These are phyloP conservation scores for Corchorus capsularis DNA, from an alignment of 345 rosid genomes.

Conservation along the genomic window DNA sequence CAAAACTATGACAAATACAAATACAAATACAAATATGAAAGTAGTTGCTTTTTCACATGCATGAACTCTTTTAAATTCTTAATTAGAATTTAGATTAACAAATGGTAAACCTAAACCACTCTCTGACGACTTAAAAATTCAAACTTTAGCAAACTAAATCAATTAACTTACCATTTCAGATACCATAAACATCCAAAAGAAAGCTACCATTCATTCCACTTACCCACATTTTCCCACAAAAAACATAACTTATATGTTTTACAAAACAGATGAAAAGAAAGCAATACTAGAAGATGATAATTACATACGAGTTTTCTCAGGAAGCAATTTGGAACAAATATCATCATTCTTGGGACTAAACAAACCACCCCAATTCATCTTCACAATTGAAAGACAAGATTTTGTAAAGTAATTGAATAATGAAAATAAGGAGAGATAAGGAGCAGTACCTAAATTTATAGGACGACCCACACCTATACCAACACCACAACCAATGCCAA, in stretches of 20 bases:
- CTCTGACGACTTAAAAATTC: not conserved
- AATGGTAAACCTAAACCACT: not conserved
- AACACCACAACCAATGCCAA: conserved; percentile 93
- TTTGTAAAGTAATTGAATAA: not conserved
- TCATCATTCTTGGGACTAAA: conserved; percentile 35
- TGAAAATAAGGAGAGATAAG: not conserved
- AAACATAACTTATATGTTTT: not conserved
- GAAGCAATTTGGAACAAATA: conserved; percentile 22
- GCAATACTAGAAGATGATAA: not conserved
- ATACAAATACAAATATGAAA: not conserved
- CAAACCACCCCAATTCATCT: conserved; percentile 39
- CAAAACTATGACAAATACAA: not conserved
- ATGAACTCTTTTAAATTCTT: not conserved
- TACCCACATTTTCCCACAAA: not conserved
- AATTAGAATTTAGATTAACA: not conserved
- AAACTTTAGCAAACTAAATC: conserved; percentile 6
- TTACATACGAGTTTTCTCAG: conserved; percentile 32
- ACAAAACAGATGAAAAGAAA: conserved; percentile 10
- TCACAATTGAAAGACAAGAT: conserved; percentile 5
- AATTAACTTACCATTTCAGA: not conserved
- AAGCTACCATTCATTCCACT: not conserved
- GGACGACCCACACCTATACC: conserved; percentile 91
- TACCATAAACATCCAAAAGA: not conserved
- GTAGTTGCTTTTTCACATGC: not conserved
- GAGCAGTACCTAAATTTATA: conserved; percentile 62